Evolutionary conservation across 192 early-diverging fungal genomes (phyloP).

Genomic region (Rhizophagus clarus): DNA sequence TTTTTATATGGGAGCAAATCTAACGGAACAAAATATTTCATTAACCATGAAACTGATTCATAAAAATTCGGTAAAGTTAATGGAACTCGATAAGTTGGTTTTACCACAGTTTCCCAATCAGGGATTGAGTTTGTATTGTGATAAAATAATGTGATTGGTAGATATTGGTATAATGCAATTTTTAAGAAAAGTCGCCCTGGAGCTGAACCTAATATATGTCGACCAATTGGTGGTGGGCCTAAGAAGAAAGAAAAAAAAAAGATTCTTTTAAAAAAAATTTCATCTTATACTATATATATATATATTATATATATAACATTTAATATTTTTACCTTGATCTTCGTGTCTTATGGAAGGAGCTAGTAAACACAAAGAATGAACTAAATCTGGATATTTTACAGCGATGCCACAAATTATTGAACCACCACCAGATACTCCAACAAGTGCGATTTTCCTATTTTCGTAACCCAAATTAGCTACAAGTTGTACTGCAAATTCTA

Average conservation of each 20-base stretch:
- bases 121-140: constrained; percentile 3
- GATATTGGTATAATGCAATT: background rate
- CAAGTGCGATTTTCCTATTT: background rate
- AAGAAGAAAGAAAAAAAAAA: background rate
- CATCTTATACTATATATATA: no score
- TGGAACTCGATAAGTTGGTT: constrained; percentile 19
- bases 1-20: background rate
- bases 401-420: background rate
- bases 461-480: background rate
- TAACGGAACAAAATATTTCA: constrained; percentile 20
- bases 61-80: constrained; percentile 27
- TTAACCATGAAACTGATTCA: constrained; percentile 4
- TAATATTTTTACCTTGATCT: constrained; percentile 23
- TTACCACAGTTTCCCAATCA: constrained; percentile 22
- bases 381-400: constrained; percentile 5
- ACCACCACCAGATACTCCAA: constrained; percentile 7
- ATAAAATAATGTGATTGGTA: constrained; percentile 18
- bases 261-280: background rate
- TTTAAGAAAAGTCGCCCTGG: constrained; percentile 12
- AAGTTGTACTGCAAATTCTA: background rate
- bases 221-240: constrained; percentile 20
- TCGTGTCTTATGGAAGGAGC: constrained; percentile 8
- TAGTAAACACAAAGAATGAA: constrained; percentile 1
- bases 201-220: constrained; percentile 18
- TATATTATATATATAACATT: background rate